A percentile compares a stretch with the other conserved stretches of the same genome.
Evolutionary conservation across 2,329 filamentous ascomycete species (phyloP).

Genomic region (Fusarium succisae): DNA sequence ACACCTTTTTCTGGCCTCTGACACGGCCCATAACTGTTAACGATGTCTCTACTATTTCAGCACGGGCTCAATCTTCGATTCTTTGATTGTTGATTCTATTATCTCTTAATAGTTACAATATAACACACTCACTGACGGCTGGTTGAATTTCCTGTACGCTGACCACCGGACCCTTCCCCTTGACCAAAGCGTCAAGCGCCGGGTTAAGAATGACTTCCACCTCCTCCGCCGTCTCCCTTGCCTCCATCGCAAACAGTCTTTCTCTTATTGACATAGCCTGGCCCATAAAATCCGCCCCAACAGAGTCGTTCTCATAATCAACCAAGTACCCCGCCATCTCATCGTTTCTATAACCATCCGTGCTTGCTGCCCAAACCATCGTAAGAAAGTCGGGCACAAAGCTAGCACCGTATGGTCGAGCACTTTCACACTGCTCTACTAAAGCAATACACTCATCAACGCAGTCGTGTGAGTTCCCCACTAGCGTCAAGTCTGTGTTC

Average conservation of each 20-base stretch:
- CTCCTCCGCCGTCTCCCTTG: background rate
- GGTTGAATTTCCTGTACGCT: background rate
- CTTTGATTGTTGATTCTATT: background rate
- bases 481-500: background rate
- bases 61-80: background rate
- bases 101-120: background rate
- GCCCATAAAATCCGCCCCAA: slow-evolving; percentile 22
- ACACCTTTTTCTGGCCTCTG: too few relatives aligned
- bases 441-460: slow-evolving; percentile 26
- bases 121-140: background rate
- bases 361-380: slow-evolving; percentile 23
- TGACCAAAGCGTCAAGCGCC: background rate
- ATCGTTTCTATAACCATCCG: slow-evolving; percentile 4
- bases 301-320: slow-evolving; percentile 30
- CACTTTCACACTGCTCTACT: slow-evolving; percentile 9
- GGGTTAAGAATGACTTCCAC: background rate
- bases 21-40: too few relatives aligned
- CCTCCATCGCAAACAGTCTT: slow-evolving; percentile 18
- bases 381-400: slow-evolving; percentile 30
- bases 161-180: background rate
- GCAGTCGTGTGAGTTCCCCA: background rate
- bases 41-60: background rate
- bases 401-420: slow-evolving; percentile 27
- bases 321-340: slow-evolving; percentile 20
- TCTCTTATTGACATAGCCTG: slow-evolving; percentile 21